phyloP scores from a whole-genome alignment of 177 flowering plant genomes.

The Vitis hybrid region DNA sequence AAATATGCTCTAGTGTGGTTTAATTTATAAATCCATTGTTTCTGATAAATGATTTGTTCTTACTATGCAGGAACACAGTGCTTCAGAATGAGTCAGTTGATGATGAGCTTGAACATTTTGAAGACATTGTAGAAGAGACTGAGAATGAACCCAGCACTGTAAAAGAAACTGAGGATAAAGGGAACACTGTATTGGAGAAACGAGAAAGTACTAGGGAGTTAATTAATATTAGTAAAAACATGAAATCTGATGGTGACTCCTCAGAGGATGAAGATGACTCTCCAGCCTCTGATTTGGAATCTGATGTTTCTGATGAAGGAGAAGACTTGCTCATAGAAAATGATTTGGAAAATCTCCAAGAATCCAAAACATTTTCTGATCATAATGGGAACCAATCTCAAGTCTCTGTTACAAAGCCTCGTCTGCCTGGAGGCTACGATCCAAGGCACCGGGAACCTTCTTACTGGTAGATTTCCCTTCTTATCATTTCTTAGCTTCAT shows the following conservation, averaged over 20 bases:
- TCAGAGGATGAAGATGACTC: constrained; percentile 39
- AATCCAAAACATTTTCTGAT: constrained; percentile 22
- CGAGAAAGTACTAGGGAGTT: constrained; percentile 10
- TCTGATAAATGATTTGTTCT: background rate
- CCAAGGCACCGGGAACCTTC: constrained; percentile 91
- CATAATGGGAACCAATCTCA: constrained; percentile 20
- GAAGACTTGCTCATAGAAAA: constrained; percentile 34
- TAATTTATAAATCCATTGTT: background rate
- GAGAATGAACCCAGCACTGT: constrained; percentile 25
- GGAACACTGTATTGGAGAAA: constrained; percentile 17
- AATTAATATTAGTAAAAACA: constrained; percentile 15
- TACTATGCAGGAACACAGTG: constrained; percentile 63
- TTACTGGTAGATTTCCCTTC: constrained; percentile 53
- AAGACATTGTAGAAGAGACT: constrained; percentile 69
- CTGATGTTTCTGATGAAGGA: constrained; percentile 49
- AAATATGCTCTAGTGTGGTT: background rate
- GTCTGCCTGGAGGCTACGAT: constrained; percentile 80
- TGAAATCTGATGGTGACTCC: constrained; percentile 30
- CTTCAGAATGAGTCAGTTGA: constrained; percentile 83
- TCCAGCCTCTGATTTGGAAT: constrained; percentile 39
- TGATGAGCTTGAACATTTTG: constrained; percentile 95
- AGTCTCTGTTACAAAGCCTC: constrained; percentile 16
- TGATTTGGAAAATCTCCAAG: constrained; percentile 22
- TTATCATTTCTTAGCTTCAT: background rate
- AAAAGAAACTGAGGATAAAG: constrained; percentile 44